Conservation (phyloP, 139 green algal genomes). For the Coelastrella sp. region DNA sequence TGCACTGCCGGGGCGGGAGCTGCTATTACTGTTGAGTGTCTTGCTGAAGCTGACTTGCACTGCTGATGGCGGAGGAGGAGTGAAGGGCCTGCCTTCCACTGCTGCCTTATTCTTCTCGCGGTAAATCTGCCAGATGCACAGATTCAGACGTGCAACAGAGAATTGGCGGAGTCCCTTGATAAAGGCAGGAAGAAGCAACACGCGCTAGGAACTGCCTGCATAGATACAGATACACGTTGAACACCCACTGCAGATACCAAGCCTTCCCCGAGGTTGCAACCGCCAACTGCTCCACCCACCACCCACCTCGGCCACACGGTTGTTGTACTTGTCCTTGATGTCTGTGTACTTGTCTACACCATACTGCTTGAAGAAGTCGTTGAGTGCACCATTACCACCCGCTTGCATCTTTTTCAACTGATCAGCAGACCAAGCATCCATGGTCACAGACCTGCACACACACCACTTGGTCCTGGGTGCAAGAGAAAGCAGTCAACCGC, state of each 20-base stretch:
- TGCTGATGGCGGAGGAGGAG: slow-evolving; percentile 67
- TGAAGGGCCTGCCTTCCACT: slow-evolving; percentile 86
- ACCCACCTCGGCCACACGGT: slow-evolving; percentile 77
- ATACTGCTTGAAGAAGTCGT: slow-evolving; percentile 93
- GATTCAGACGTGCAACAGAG: no score
- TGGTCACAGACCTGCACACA: slow-evolving; percentile 89
- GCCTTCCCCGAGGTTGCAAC: no score
- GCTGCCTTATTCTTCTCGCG: slow-evolving; percentile 89
- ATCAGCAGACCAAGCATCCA: slow-evolving; percentile 96
- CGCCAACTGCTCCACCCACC: no score
- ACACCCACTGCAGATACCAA: not conserved
- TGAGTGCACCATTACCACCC: slow-evolving; percentile 93
- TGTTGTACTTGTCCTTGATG: slow-evolving; percentile 98
- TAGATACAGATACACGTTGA: no score
- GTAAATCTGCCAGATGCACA: slow-evolving; percentile 89
- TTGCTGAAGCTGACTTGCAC: slow-evolving; percentile 41
- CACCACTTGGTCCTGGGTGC: not conserved
- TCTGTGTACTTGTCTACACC: slow-evolving; percentile 90
- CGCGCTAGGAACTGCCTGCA: not conserved
- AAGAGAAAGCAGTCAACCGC: no score
- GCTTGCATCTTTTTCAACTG: slow-evolving; percentile 96
- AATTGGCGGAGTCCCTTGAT: no score
- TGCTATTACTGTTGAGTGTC: not conserved
- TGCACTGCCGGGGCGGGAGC: not conserved
- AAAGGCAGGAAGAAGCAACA: not conserved